Evolutionary conservation across 2,329 filamentous ascomycete genomes (phyloP).

Genomic region (Fusarium globosum): DNA sequence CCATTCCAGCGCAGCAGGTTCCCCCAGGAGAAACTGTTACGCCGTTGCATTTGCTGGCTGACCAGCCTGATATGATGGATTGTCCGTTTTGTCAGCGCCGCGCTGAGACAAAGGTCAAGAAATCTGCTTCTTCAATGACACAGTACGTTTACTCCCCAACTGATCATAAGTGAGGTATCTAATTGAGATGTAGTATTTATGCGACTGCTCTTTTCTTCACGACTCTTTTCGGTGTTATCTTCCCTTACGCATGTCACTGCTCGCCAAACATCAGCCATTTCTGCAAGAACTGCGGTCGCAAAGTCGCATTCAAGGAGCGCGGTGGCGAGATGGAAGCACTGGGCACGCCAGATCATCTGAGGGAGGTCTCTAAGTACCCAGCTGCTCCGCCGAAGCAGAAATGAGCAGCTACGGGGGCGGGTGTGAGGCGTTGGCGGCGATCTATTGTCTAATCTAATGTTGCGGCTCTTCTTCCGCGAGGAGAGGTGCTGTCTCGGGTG

Average conservation of each 20-base stretch:
- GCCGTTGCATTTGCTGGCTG: constrained; percentile 40
- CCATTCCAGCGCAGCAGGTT: not conserved
- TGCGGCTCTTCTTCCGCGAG: constrained; percentile 20
- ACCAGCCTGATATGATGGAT: constrained; percentile 42
- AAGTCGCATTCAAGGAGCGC: constrained; percentile 34
- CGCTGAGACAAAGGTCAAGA: constrained; percentile 36
- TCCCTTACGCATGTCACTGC: constrained; percentile 41
- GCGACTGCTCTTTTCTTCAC: constrained; percentile 38
- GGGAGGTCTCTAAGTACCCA: constrained; percentile 41
- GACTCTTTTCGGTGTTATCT: constrained; percentile 40
- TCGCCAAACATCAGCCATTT: constrained; percentile 37
- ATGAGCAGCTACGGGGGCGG: not conserved
- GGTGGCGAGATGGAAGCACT: constrained; percentile 32
- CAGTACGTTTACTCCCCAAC: constrained; percentile 31
- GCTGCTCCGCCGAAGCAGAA: constrained; percentile 17
- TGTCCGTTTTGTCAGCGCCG: constrained; percentile 44
- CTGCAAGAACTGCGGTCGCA: constrained; percentile 43
- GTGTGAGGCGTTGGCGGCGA: constrained; percentile 10
- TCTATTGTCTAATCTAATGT: constrained; percentile 18
- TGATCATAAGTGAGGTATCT: not conserved
- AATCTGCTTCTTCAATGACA: constrained; percentile 34
- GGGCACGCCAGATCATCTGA: constrained; percentile 44
- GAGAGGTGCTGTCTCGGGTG: constrained; percentile 40
- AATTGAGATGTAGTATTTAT: constrained; percentile 2
- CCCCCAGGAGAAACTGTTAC: constrained; percentile 36